Percentiles rank a stretch among this genome's conserved stretches.
These are phyloP conservation scores for Paramecium primaurelia DNA, from an alignment of 73 alveolate genomes.

Conservation along the genomic window DNA sequence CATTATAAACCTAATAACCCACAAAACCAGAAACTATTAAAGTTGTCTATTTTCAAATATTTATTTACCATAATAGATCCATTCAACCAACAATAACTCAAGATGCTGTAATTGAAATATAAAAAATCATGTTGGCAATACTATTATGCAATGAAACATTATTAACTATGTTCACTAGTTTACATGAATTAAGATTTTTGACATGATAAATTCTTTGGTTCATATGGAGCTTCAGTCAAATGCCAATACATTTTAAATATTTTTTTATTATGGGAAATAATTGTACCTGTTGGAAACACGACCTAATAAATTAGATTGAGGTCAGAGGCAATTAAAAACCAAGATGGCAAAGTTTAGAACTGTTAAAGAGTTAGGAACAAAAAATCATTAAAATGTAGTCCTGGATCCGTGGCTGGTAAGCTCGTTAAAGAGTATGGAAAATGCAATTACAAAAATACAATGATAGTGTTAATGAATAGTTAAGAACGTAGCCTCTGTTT, in stretches of 20 bases:
- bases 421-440: slow-evolving; percentile 45
- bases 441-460: slow-evolving; percentile 10
- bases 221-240: not conserved
- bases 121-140: not conserved
- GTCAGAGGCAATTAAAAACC: not conserved
- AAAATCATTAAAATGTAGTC: not conserved
- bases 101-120: not conserved
- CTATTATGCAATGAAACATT: not conserved
- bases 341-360: not conserved
- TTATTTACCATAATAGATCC: not conserved
- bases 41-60: not conserved
- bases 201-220: not conserved
- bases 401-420: slow-evolving; percentile 23
- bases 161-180: not conserved
- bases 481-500: slow-evolving; percentile 17
- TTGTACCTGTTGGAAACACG: slow-evolving; percentile 24
- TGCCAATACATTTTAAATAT: not conserved
- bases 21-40: not conserved
- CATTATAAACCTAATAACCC: not conserved
- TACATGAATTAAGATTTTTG: not conserved
- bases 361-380: not conserved
- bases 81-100: not conserved
- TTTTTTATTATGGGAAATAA: not conserved
- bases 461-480: slow-evolving; percentile 54
- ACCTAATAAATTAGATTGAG: not conserved